Base-by-base conservation (phyloP, 2,329 filamentous ascomycete genomes). In the Exutisphaerella laricina region DNA sequence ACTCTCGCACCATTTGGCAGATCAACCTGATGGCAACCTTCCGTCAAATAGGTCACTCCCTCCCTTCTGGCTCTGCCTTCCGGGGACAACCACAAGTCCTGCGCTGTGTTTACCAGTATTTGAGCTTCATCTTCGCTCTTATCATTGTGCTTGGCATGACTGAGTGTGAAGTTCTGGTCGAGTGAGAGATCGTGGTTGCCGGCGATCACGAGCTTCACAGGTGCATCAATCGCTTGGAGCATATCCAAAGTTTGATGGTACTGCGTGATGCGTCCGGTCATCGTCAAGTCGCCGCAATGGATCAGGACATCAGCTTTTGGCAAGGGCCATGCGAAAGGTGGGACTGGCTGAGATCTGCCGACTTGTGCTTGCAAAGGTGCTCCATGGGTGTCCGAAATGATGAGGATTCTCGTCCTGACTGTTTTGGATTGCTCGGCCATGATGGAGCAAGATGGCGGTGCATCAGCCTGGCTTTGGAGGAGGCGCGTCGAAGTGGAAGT, bases 31-130 rank as follows among this genome's bases (percentile, higher is more conserved):
- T 69, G 60, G 1, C 61, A 58, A 8, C 75, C 76, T 59, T 80
- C 76, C 9, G 74, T 70, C 8, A 79, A 57, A 54, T 76, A 78
- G 3, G 64, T 57, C 1, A 79, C 70, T 1, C 74, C 73, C 46
- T 30, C 54, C 55, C 1, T 72, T 72, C 2, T 40, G 50, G 47
- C 14, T 49, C 43, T 14, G 13, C 43, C 50, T 17, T 44, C 34
- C 16, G 39, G 31, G 14, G 43, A 35, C 22, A 35, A 48, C 45
- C 45, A 51, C 6, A 49, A 36, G 5, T 41, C 25, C 20, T 32
- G 29, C 4, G 46, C 39, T 18, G 32, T 16, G 28, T 43, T 26
- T 10, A 36, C 32, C 12, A 39, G 45, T 12, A 31, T 23, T 23
- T 40, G 32, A 1, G 47, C 45, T n/a, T 49, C 29, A 14, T 42